Evolutionary conservation across 495 filamentous ascomycete species (phyloP).

Genomic region (Xylaria telfairii): DNA sequence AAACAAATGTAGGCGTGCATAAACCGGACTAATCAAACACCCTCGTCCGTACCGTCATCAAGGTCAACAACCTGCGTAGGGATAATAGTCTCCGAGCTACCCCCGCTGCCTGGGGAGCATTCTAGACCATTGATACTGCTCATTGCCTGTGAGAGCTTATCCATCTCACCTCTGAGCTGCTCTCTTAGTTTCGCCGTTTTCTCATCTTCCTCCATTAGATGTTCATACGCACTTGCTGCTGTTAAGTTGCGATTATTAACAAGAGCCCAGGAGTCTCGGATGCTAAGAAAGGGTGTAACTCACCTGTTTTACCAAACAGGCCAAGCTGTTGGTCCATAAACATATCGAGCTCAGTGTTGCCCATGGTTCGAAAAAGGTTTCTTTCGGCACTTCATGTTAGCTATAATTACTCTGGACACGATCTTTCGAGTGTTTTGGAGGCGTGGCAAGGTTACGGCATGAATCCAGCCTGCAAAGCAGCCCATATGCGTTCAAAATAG

Average conservation of each 20-base stretch:
- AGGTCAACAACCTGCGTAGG: slow-evolving; percentile 12
- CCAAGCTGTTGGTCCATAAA: slow-evolving; percentile 51
- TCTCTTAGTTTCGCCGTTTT: slow-evolving; percentile 42
- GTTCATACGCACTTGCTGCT: slow-evolving; percentile 35
- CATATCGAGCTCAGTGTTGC: slow-evolving; percentile 33
- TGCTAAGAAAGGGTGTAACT: neutral
- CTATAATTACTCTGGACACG: neutral
- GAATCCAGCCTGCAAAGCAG: neutral
- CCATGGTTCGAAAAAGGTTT: slow-evolving; percentile 47
- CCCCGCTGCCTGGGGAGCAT: slow-evolving; percentile 19
- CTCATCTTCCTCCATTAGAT: slow-evolving; percentile 54
- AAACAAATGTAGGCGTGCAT: neutral
- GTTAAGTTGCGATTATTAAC: neutral
- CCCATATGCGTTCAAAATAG: neutral
- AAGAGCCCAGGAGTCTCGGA: neutral
- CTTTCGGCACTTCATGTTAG: neutral
- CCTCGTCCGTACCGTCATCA: slow-evolving; percentile 34
- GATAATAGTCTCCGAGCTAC: neutral
- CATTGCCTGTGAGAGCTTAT: slow-evolving; percentile 49
- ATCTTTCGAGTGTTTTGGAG: neutral
- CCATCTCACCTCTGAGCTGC: slow-evolving; percentile 45
- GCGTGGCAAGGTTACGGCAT: neutral
- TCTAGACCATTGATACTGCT: slow-evolving; percentile 45
- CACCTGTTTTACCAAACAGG: slow-evolving; percentile 34
- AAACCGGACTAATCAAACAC: slow-evolving; percentile 11